Base-by-base conservation (phyloP, 139 green algal species). In the Chlamydomonas sp. region DNA sequence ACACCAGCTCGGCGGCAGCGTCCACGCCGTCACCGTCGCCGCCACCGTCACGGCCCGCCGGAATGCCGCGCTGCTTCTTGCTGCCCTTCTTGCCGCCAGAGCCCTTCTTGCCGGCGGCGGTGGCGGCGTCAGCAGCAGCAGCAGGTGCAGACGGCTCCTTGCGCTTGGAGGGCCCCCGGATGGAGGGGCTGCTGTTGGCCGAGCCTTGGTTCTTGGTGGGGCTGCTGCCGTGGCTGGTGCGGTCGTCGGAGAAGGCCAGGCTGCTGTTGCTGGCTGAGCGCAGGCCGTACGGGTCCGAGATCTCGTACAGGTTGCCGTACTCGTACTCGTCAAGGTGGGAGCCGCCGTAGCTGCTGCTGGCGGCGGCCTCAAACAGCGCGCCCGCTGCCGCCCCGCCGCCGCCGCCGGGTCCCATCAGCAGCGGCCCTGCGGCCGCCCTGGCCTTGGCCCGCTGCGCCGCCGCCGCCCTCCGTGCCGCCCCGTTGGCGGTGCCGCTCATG, bases 1-100 rank as follows among this genome's bases (percentile, higher is more conserved):
- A 61, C 12, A 80, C 71, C n/a, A 85, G 60, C 74, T 72, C 85
- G 18, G 76, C 78, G 67, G 77, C 84, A 3, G 74, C 18, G 10
- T 71, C 83, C 67, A 49, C 83, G 49, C 60, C 31, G 49, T 74
- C 67, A 15, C 60, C 69, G 8, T 15, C 9, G 62, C 20, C 62
- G 78, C 20, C 66, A 10, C 66, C 10, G 66, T 71, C 66, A 49
- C 31, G 31, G 66, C 66, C 66, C 66, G 66, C 9, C 66, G 66
- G 12, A 14, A 10, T 71, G 10, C 10, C 66, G 66, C 66, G 66
- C 66, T 71, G 7, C 12, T n/a, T 7, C 58, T 61, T 61, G 61
- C 14, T 71, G 66, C 12, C 60, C 12, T 57, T 63, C 9, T 49
- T 67, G 59, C 15, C 3, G 15, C 31, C 49, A 6, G 14, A 58